Percentiles rank a stretch among this genome's conserved stretches.
These are phyloP conservation scores for Daldinia sp. DNA, from an alignment of 2,329 filamentous ascomycete species.

Conservation along the genomic window DNA sequence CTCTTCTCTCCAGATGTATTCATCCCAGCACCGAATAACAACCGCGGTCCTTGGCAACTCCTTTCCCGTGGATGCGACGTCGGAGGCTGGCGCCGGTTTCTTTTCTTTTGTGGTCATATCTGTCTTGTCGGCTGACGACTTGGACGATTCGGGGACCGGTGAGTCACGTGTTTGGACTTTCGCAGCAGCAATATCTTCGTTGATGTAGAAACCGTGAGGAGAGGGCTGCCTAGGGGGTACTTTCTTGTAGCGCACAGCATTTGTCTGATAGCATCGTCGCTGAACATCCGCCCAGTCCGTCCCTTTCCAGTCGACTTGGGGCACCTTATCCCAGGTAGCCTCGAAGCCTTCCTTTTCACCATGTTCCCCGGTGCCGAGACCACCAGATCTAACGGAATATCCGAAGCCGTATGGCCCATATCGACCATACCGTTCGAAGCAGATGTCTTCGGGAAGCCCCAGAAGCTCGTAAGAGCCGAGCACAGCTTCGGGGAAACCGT, in stretches of 20 bases:
- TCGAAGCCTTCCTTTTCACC: conserved; percentile 85
- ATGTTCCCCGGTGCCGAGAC: conserved; percentile 84
- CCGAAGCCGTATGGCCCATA: conserved; percentile 90
- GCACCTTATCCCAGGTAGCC: conserved; percentile 74
- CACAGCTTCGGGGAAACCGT: conserved; percentile 83
- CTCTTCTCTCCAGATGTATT: conserved; percentile 79
- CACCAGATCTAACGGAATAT: conserved; percentile 80
- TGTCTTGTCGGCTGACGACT: conserved; percentile 9
- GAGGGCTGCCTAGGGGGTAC: conserved; percentile 51
- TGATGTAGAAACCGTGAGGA: conserved; percentile 62
- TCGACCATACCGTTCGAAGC: conserved; percentile 90
- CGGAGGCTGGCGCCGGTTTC: conserved; percentile 20
- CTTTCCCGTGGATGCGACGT: conserved; percentile 35
- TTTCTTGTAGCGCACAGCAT: conserved; percentile 72
- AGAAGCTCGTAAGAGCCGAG: conserved; percentile 88
- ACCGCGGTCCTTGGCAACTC: conserved; percentile 72
- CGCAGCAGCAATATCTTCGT: conserved; percentile 46
- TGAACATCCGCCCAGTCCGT: conserved; percentile 84
- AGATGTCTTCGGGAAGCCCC: conserved; percentile 82
- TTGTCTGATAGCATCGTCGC: conserved; percentile 74
- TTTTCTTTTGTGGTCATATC: conserved; percentile 36
- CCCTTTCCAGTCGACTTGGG: conserved; percentile 78
- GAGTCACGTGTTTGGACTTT: conserved; percentile 41
- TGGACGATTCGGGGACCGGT: conserved; percentile 23
- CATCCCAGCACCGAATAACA: conserved; percentile 83